These are phyloP conservation scores for Pythium diclinum DNA, from an alignment of 352 stramenopile genomes.

Conservation along the genomic window DNA sequence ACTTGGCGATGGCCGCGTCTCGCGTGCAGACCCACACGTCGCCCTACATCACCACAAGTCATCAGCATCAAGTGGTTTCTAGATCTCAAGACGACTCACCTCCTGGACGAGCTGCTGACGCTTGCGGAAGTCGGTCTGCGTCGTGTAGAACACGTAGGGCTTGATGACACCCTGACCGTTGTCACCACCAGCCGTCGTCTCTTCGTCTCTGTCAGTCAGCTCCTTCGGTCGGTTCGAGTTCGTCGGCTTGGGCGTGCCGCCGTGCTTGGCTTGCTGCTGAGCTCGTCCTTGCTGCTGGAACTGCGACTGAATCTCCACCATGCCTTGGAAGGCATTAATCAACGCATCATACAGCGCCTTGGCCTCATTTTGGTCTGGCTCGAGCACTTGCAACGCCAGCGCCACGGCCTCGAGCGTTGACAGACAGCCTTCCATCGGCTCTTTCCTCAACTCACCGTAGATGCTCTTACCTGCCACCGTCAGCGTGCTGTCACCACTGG, in stretches of 20 bases:
- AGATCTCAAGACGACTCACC: slow-evolving; percentile 24
- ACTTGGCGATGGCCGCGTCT: slow-evolving; percentile 46
- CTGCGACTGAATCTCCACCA: slow-evolving; percentile 55
- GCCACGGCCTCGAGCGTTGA: slow-evolving; percentile 75
- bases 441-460: slow-evolving; percentile 61
- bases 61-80: too few relatives aligned
- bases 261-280: slow-evolving; percentile 16
- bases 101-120: slow-evolving; percentile 50
- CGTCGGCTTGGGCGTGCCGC: slow-evolving; percentile 21
- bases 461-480: slow-evolving; percentile 34
- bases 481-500: not conserved
- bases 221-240: not conserved
- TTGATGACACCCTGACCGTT: slow-evolving; percentile 21
- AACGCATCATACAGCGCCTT: slow-evolving; percentile 30
- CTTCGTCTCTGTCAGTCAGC: slow-evolving; percentile 20
- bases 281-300: slow-evolving; percentile 30
- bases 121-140: slow-evolving; percentile 53
- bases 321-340: slow-evolving; percentile 43
- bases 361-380: slow-evolving; percentile 24
- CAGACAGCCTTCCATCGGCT: slow-evolving; percentile 71
- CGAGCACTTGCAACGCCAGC: slow-evolving; percentile 40
- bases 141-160: slow-evolving; percentile 59
- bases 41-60: slow-evolving; percentile 32
- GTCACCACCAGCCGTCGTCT: not conserved
- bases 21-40: slow-evolving; percentile 43